Base-by-base conservation (phyloP, 2,329 filamentous ascomycete genomes). In the Gaeumannomyces sp. region DNA sequence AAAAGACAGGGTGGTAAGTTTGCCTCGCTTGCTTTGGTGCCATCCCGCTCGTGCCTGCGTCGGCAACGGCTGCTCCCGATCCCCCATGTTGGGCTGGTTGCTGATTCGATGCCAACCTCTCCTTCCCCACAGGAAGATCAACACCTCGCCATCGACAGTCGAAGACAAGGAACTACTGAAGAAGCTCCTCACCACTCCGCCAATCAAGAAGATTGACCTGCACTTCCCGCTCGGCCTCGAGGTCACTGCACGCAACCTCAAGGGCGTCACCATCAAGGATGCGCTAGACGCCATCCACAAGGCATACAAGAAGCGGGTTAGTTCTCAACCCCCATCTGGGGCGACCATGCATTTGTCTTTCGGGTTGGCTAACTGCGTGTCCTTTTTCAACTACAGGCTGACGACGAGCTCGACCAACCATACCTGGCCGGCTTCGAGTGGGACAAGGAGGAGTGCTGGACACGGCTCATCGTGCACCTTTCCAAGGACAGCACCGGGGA, bases 201-300 rank as follows among this genome's bases (percentile, higher is more conserved):
- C 90, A 45, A 86, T 98, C 77, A 96, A 95, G 85, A 94, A 92
- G 82, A 94, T 98, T 78, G 93, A 97, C 78, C 84, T 98, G 60
- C 88, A 93, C 79, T 97, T 96, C 83, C 91, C 92, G 22, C 82
- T 96, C 64, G 94, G 94, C 63, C 85, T 95, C 65, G 89, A 94
- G 74, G 91, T 97, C 70, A 91, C 90, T 38, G 94, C 93, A 74
- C 87, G 94, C 73, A 98, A 97, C 79, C 81, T 93, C 72, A 94
- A 93, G 78, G 94, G 94, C 65, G 93, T 98, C 70, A 98, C 94
- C 65, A 94, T 98, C 83, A 97, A 97, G 83, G 94, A 98, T 78
- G 93, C 93, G 66, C 76, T 97, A 76, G 93, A 97, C 77, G 94
- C 92, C 73, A 97, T 98, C 79, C 84, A 97, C 84, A 97, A 97